Percentiles rank a stretch among this genome's conserved stretches.
Evolutionary conservation across 331 rosid genomes (phyloP).

Genomic region (Pyracantha coccinea): DNA sequence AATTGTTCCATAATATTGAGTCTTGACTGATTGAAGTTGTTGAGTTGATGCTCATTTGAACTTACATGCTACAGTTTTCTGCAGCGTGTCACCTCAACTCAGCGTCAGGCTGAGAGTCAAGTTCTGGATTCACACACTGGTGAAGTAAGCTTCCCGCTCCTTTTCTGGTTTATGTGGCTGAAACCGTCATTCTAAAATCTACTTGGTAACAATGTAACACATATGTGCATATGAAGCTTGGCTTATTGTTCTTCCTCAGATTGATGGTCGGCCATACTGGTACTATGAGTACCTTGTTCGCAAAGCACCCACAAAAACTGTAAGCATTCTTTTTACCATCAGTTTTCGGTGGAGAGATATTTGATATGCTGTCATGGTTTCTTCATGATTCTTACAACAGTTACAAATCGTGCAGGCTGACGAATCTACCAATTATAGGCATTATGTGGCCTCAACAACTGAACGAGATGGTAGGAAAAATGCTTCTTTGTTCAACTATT

Average conservation of each 20-base stretch:
- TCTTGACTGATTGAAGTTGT: neutral
- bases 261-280: slow-evolving; percentile 88
- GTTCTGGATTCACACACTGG: slow-evolving; percentile 77
- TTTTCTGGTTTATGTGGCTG: neutral
- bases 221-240: slow-evolving; percentile 3
- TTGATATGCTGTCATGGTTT: neutral
- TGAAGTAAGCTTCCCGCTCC: slow-evolving; percentile 48
- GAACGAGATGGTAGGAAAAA: slow-evolving; percentile 74
- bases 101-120: slow-evolving; percentile 90
- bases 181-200: neutral
- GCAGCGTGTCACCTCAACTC: slow-evolving; percentile 93
- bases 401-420: slow-evolving; percentile 46
- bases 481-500: neutral
- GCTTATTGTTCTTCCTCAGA: slow-evolving; percentile 33
- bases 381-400: slow-evolving; percentile 11
- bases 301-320: slow-evolving; percentile 70
- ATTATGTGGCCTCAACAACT: slow-evolving; percentile 73
- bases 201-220: neutral
- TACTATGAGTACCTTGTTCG: slow-evolving; percentile 88
- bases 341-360: slow-evolving; percentile 4
- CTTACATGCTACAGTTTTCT: slow-evolving; percentile 20
- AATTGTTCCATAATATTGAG: neutral
- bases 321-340: slow-evolving; percentile 22
- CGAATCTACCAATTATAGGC: slow-evolving; percentile 55
- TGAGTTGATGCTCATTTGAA: neutral